Evolutionary conservation across 768 basidiomycete species (phyloP).

Genomic region (Hygrophorus russula): DNA sequence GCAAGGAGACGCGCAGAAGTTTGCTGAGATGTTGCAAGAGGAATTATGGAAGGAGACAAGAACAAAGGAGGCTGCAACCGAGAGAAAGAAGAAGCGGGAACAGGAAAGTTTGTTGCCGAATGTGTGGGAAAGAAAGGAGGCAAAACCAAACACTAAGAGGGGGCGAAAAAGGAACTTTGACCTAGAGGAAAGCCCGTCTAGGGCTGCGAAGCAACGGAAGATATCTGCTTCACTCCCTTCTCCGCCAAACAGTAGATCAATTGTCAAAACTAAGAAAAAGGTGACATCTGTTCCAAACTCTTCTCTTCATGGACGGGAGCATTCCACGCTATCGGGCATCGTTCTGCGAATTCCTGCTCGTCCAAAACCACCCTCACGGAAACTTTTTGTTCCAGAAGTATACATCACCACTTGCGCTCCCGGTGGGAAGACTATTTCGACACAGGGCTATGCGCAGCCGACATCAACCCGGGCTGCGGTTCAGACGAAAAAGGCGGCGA

Average conservation of each 20-base stretch:
- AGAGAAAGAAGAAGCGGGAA: constrained; percentile 48
- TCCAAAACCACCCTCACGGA: background rate
- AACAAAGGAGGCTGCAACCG: constrained; percentile 41
- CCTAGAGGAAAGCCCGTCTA: background rate
- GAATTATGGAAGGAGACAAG: constrained; percentile 46
- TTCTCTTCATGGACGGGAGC: background rate
- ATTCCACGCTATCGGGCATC: constrained; percentile 9
- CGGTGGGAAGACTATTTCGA: background rate
- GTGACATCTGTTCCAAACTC: background rate
- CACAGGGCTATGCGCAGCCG: constrained; percentile 4
- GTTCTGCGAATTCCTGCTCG: constrained; percentile 3
- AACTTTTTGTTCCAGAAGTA: background rate
- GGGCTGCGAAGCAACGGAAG: constrained; percentile 8
- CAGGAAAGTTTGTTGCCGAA: constrained; percentile 24
- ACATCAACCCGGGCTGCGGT: constrained; percentile 4
- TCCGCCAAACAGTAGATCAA: constrained; percentile 10
- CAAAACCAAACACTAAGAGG: background rate
- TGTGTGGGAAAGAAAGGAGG: constrained; percentile 1
- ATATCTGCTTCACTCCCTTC: constrained; percentile 8
- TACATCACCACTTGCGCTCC: background rate
- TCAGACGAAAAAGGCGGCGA: background rate
- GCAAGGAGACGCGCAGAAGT: constrained; percentile 77
- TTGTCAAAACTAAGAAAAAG: constrained; percentile 1
- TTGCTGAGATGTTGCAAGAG: constrained; percentile 48
- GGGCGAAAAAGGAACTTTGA: background rate